Base-by-base conservation (phyloP, 768 basidiomycete genomes). In the Auricularia auricula-judae region DNA sequence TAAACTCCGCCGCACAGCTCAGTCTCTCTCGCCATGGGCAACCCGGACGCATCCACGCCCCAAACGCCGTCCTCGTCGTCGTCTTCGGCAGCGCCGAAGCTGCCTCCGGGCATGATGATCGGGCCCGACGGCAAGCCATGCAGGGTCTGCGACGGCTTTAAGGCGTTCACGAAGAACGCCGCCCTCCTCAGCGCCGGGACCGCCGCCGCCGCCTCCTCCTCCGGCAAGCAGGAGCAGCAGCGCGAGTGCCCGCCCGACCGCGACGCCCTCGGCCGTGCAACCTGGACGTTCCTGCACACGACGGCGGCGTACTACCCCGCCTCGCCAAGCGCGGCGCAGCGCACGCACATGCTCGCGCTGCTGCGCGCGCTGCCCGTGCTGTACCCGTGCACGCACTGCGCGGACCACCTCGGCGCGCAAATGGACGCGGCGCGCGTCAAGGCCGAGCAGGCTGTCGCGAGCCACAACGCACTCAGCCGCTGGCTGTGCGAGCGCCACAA, bases 401-500 rank as follows among this genome's bases (percentile, higher is more conserved):
- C 93, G 7, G 76, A 78, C 21, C 89, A 98, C 75, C 85, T 98
- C 63, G 89, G 85, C 23, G 78, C 86, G 68, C 82, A 88, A 70
- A 82, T 96, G 63, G 29, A 11, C 1, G 53, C 7, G 34, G 23
- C 56, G 11, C 7, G 29, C 18, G 21, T 16, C 14, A 51, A 51
- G 56, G 29, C 56, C 11, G 56, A 59, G 23, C 16, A 29, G 11
- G 56, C 56, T 0, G 56, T 59, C 29, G 29, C 56, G 34, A 34
- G 34, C 34, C 56, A 35, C 16, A 78, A 78, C 68, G 71, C 67
- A 14, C 75, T 98, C 70, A 89, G 87, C 70, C 77, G 78, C 69
- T 98, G 94, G 95, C 79, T 98, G 67, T 98, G 96, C 71, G 83
- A 89, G 75, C 79, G 89, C 70, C 96, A 98, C 73, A 98, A 98